Percentiles rank a stretch among this genome's conserved stretches.
Evolutionary conservation across 495 filamentous ascomycete genomes (phyloP).

Genomic region (Podospora pseudopauciseta): DNA sequence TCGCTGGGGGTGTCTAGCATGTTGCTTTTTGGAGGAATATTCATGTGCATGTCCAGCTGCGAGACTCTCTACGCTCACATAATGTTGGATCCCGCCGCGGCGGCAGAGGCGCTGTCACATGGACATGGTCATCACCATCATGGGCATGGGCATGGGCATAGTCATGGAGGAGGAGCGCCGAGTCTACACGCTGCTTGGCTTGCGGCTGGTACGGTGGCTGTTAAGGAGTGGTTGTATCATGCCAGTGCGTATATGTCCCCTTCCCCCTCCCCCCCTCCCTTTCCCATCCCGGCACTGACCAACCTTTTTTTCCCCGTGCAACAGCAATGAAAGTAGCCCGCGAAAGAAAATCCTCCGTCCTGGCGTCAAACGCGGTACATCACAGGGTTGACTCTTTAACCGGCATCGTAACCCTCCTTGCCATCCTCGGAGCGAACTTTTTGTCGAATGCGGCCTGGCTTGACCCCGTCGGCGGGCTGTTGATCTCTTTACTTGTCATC

Average conservation of each 20-base stretch:
- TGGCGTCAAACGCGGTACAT: slow-evolving; percentile 95
- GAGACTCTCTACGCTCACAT: slow-evolving; percentile 74
- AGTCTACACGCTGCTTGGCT: slow-evolving; percentile 93
- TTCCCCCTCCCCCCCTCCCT: neutral
- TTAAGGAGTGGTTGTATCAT: slow-evolving; percentile 97
- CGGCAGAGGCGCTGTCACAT: slow-evolving; percentile 57
- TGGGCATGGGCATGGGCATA: slow-evolving; percentile 54
- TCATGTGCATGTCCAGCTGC: slow-evolving; percentile 80
- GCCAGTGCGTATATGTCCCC: slow-evolving; percentile 65
- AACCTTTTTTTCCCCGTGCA: neutral
- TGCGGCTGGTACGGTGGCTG: slow-evolving; percentile 80
- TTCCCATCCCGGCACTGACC: neutral
- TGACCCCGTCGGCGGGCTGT: slow-evolving; percentile 87
- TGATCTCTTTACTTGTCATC: slow-evolving; percentile 90
- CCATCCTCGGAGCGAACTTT: slow-evolving; percentile 85
- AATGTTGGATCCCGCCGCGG: slow-evolving; percentile 62
- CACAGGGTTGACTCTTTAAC: slow-evolving; percentile 95
- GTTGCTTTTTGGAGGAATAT: slow-evolving; percentile 78
- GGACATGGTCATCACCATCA: slow-evolving; percentile 52
- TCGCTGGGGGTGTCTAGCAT: slow-evolving; percentile 89
- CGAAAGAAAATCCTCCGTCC: slow-evolving; percentile 88
- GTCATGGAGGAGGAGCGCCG: slow-evolving; percentile 63
- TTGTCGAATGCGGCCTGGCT: slow-evolving; percentile 81
- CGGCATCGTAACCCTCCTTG: slow-evolving; percentile 82
- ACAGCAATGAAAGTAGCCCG: slow-evolving; percentile 94